Percentiles rank a stretch among this genome's conserved stretches.
phyloP scores from a whole-genome alignment of 192 early-diverging fungal species.

The Lobosporangium transversale region DNA sequence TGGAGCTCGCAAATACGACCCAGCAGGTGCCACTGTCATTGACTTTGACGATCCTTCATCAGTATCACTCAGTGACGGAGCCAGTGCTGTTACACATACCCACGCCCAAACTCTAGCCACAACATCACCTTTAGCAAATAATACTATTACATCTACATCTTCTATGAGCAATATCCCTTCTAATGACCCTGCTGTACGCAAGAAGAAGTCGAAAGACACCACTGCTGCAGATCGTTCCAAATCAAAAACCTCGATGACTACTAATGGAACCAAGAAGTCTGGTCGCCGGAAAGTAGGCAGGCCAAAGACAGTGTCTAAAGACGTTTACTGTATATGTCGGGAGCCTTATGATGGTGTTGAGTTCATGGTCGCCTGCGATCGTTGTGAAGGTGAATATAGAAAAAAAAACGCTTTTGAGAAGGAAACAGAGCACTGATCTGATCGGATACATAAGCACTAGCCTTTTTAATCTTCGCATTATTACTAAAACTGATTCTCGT shows the following conservation, averaged over 20 bases:
- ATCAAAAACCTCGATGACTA: neutral
- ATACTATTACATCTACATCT: neutral
- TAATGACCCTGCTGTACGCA: neutral
- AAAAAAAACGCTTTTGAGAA: no score
- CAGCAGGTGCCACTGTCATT: constrained; percentile 19
- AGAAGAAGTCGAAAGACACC: no score
- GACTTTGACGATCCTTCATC: constrained; percentile 27
- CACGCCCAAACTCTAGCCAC: neutral
- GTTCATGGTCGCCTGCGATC: constrained; percentile 67
- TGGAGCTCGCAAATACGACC: constrained; percentile 28
- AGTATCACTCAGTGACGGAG: constrained; percentile 3
- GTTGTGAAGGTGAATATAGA: constrained; percentile 67
- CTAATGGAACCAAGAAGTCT: constrained; percentile 13
- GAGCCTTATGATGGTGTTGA: constrained; percentile 62
- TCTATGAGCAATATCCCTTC: neutral
- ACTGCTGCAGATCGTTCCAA: constrained; percentile 5
- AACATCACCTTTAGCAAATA: neutral
- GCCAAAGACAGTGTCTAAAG: constrained; percentile 42
- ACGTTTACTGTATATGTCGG: constrained; percentile 62
- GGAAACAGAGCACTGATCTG: neutral
- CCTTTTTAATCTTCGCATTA: no score
- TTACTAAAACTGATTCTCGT: no score
- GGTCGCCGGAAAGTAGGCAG: constrained; percentile 33
- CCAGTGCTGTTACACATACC: neutral
- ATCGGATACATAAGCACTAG: no score